Evolutionary conservation across 371 early-diverging fungal genomes (phyloP).

Genomic region (Circinella umbellata): DNA sequence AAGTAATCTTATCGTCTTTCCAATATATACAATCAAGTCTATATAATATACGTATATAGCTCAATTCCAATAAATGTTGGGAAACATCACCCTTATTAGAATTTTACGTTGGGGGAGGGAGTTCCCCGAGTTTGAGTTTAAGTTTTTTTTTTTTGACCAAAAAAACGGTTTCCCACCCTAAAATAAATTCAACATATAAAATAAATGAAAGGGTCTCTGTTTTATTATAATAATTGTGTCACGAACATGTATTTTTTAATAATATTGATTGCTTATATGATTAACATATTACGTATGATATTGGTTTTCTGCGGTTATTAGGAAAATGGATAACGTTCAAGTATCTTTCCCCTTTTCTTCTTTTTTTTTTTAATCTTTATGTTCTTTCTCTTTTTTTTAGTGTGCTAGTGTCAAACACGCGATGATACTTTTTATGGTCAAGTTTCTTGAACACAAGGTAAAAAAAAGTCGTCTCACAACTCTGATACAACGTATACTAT

Average conservation of each 20-base stretch:
- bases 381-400: not conserved
- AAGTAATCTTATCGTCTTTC: too few species aligned
- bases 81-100: not conserved
- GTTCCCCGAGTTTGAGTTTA: too few species aligned
- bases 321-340: not conserved
- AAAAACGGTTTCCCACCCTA: too few species aligned
- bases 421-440: not conserved
- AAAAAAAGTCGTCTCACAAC: not conserved
- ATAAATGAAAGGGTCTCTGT: too few species aligned
- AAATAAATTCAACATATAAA: too few species aligned
- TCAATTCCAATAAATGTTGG: not conserved
- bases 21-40: too few species aligned
- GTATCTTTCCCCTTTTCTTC: not conserved
- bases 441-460: not conserved
- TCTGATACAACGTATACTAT: too few species aligned
- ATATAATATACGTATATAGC: too few species aligned
- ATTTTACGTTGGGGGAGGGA: constrained; percentile 2
- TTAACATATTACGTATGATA: not conserved
- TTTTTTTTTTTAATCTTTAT: not conserved
- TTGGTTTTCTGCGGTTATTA: not conserved
- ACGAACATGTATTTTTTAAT: not conserved
- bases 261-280: not conserved
- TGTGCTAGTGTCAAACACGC: not conserved
- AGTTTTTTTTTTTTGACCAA: not conserved
- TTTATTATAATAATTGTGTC: too few species aligned